Conservation (phyloP, 108 stramenopile species). For the Cylindrotheca closterium region DNA sequence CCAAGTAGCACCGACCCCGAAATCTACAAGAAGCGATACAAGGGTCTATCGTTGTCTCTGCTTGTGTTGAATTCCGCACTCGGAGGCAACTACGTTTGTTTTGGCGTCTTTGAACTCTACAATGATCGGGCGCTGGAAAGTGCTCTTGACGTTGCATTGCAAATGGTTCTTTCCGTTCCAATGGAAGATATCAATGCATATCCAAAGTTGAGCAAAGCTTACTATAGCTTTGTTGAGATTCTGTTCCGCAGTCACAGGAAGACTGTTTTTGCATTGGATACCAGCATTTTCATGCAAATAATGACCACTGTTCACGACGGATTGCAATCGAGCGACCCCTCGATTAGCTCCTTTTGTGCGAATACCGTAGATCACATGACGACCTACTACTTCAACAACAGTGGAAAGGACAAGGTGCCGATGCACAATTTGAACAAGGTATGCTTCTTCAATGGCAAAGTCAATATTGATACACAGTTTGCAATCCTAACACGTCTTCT, state of each 20-base stretch:
- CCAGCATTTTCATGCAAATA: constrained; percentile 90
- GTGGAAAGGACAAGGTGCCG: constrained; percentile 86
- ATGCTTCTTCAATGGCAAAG: constrained; percentile 13
- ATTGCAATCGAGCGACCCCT: constrained; percentile 89
- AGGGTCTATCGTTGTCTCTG: constrained; percentile 86
- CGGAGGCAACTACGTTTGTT: constrained; percentile 95
- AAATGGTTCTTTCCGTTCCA: constrained; percentile 88
- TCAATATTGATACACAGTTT: neutral
- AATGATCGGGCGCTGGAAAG: constrained; percentile 92
- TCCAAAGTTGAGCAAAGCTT: constrained; percentile 95
- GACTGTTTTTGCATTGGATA: constrained; percentile 79
- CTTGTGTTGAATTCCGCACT: constrained; percentile 91
- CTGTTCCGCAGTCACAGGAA: constrained; percentile 92
- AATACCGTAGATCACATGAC: constrained; percentile 93
- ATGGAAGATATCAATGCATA: constrained; percentile 89
- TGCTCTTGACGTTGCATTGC: constrained; percentile 86
- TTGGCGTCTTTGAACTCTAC: constrained; percentile 97
- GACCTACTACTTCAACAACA: constrained; percentile 92
- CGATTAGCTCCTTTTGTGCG: constrained; percentile 87
- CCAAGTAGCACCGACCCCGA: constrained; percentile 54
- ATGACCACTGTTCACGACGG: constrained; percentile 95
- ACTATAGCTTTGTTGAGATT: constrained; percentile 93
- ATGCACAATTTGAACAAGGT: constrained; percentile 82
- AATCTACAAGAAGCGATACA: constrained; percentile 93
- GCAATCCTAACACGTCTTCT: constrained; percentile 2